Evolutionary conservation across 768 basidiomycete genomes (phyloP), one percentile per base, ranked within the genome.

Genomic region (Mycena metata): DNA sequence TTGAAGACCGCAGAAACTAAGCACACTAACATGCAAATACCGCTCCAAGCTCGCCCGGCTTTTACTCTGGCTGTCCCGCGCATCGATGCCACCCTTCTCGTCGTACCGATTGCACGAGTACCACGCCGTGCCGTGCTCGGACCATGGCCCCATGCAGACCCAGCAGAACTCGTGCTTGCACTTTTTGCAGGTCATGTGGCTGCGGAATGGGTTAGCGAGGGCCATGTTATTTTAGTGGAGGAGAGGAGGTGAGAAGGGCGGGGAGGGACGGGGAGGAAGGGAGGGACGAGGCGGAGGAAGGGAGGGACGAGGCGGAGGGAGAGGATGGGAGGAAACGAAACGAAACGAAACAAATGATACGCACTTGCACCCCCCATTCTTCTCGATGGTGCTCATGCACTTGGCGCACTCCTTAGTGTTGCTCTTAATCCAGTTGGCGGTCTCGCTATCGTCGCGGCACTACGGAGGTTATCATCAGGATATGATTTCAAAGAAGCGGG

Each of bases 131-230:
- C 98, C 98, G 73, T 99, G 98, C 75, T 97, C 97, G 39, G 90
- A 88, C 98, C 98, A 99, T 2, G 96, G 95, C 10, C 96, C 97
- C 96, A 98, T 98, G 82, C 98, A 99, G 45, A 99, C 96, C 98
- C 98, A 99, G 79, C 98, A 99, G 79, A 98, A 99, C 83, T 95
- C 95, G 73, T 96, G 90, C 76, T 95, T 97, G 87, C 98, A 99
- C 82, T 98, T 99, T 87, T 98, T 97, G 85, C 98, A 99, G 21
- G 97, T 99, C 97, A 99, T 99, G 79, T 99, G 98, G 85, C 96
- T 98, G 71, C 11, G 52, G 70, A 46, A 52, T 58, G 21, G 30
- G 23, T 35, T 60, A 74, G 72, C 49, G 65, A 6, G 30, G 6
- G 30, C 6, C 30, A 6, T 30, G 30, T 30, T 30, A 30, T 30